Percentiles rank a stretch among this genome's conserved stretches.
These are phyloP conservation scores for Huntiella abstrusa DNA, from an alignment of 2,329 filamentous ascomycete genomes.

Conservation along the genomic window DNA sequence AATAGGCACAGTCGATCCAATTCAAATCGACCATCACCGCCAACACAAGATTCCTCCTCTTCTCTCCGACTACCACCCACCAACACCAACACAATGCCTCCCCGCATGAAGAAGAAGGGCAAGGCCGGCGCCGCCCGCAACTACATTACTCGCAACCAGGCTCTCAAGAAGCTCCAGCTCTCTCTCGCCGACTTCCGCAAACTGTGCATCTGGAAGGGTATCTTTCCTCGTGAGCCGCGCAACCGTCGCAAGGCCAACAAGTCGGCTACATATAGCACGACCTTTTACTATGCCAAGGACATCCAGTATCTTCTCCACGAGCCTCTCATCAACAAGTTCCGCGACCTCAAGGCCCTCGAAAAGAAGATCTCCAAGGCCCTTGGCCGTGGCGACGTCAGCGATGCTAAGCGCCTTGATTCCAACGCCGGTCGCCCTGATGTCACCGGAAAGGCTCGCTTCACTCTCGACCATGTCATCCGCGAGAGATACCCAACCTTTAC, in stretches of 20 bases:
- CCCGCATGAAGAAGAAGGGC: conserved; percentile 73
- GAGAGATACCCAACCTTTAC: conserved; percentile 96
- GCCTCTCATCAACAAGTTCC: conserved; percentile 81
- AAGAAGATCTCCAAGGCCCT: conserved; percentile 94
- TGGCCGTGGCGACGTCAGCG: conserved; percentile 74
- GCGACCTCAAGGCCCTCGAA: conserved; percentile 87
- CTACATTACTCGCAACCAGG: conserved; percentile 93
- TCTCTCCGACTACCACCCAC: conserved; percentile 6
- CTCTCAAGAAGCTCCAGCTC: conserved; percentile 93
- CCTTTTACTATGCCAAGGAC: conserved; percentile 83
- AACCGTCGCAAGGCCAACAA: conserved; percentile 95
- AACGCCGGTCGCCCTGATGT: conserved; percentile 80
- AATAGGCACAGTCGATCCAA: too few relatives aligned
- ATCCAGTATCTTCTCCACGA: conserved; percentile 97
- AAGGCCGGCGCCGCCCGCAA: conserved; percentile 88
- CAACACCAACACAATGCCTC: conserved; percentile 33
- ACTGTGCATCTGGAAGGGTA: conserved; percentile 98
- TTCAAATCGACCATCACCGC: not conserved
- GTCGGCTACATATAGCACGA: conserved; percentile 74
- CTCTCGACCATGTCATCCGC: conserved; percentile 89
- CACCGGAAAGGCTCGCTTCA: conserved; percentile 75
- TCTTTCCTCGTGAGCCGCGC: conserved; percentile 91
- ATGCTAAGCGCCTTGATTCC: conserved; percentile 69
- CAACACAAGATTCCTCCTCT: not conserved
- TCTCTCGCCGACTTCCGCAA: conserved; percentile 93